These are phyloP conservation scores for Botryotinia globosa DNA, from an alignment of 2,329 filamentous ascomycete species.

Conservation along the genomic window DNA sequence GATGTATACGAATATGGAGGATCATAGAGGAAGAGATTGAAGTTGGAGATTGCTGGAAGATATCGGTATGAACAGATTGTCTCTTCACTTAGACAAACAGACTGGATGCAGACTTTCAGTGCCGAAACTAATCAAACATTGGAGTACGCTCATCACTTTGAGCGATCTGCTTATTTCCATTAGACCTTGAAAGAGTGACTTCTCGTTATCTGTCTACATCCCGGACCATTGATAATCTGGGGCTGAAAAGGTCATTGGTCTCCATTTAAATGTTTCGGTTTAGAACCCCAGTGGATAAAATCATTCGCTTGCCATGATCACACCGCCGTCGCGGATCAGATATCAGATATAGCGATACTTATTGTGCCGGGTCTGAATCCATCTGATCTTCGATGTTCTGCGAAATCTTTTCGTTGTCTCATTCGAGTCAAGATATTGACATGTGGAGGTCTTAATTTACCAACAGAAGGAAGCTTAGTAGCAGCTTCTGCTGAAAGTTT, in stretches of 20 bases:
- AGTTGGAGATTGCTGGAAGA: not conserved
- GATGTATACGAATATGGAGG: not conserved
- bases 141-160: not conserved
- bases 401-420: not conserved
- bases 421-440: not conserved
- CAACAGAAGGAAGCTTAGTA: slow-evolving; percentile 5
- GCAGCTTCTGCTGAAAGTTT: not conserved
- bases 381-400: too few relatives aligned
- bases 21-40: too few relatives aligned
- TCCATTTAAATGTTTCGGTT: not conserved
- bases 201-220: not conserved
- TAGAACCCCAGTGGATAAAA: not conserved
- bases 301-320: not conserved
- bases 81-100: not conserved
- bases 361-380: too few relatives aligned
- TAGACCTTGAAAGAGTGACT: not conserved
- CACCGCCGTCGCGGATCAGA: not conserved
- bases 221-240: not conserved
- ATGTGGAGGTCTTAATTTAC: not conserved
- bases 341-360: not conserved
- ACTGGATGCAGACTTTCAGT: not conserved
- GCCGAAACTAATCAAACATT: not conserved
- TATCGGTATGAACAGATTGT: not conserved
- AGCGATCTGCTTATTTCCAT: not conserved
- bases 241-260: not conserved